Base-by-base conservation (phyloP, 768 basidiomycete species). In the Sporobolomyces phaffii region DNA sequence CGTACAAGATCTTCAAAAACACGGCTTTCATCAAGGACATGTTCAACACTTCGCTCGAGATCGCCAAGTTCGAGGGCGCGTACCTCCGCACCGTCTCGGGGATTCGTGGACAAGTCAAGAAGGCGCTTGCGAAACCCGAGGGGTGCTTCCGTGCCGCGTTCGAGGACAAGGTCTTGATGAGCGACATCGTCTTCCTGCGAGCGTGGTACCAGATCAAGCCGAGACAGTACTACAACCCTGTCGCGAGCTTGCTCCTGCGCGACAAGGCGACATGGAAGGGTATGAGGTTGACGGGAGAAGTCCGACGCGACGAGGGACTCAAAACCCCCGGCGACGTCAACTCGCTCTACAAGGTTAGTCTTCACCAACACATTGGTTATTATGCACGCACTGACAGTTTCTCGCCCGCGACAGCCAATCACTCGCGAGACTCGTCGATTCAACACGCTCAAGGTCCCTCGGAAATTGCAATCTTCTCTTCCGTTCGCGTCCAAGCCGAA, bases 1-100 rank as follows among this genome's bases (percentile, higher is more conserved):
- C 94, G 29, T 91, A 87, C 80, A 98, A 98, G 82, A 91, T 98
- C 66, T 99, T 88, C 83, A 98, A 97, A 81, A 99, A 99, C 78
- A 99, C 96, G 17, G 96, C 91, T 4, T 99, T 98, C 78, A 81
- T 99, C 73, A 91, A 87, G 81, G 91, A 96, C 75, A 99, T 99
- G 96, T 99, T 99, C 81, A 86, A 79, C 60, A 86, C 85, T 63
- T 87, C 91, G 36, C 82, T 98, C 36, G 96, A 99, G 78, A 92
- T 98, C 17, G 92, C 92, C 62, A 98, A 96, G 78, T 98, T 99
- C 73, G 96, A 99, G 77, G 96, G 96, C 22, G 96, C 96, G n/a
- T 91, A 88, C 76, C 85, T 99, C 62, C 82, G 87, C 65, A 98
- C 94, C 0, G 96, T 98, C 10, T 92, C 90, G 9, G 96, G 96